Base-by-base conservation (phyloP, 73 alveolate genomes). In the Symbiodinium natans region DNA sequence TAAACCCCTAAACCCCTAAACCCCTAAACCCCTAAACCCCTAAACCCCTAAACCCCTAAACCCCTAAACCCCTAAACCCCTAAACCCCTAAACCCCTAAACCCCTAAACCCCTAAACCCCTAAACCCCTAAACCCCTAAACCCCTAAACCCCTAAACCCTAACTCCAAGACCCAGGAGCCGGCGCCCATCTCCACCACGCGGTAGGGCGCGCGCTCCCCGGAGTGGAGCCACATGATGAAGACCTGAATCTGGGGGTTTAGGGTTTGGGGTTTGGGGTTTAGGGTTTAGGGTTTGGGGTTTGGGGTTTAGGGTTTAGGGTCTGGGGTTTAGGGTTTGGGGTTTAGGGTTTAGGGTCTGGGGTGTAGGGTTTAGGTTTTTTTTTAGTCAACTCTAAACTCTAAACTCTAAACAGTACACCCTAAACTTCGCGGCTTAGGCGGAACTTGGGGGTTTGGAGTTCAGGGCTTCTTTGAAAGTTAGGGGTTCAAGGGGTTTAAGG, bases 111-210 rank as follows among this genome's bases (percentile, higher is more conserved):
- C 25, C 74, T 56, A 56, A 56, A 56, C 74, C 74, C 25, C 31
- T 8, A 19, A 56, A 19, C 5, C 31, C 74, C 74, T 56, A 56
- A 56, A 21, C 74, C 74, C 74, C 13, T 21, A 56, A 56, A 9
- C 74, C 74, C 31, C 2, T 8, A 56, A 56, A 8, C 33, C 74
- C 31, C 25, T 8, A 56, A 19, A 56, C 74, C 74, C 74, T 56
- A 56, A 56, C 5, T n/a, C 74, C 74, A 8, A 56, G 15, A 56
- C 74, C 74, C 74, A 8, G 31, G 25, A 21, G 48, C 98, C 98
- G 43, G 98, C 98, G 41, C 98, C 98, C 92, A 92, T 92, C 48
- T 92, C 98, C 46, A 92, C 98, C 40, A 92, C 98, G 1, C 98
- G 98, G 71, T 74, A 92, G 33, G 98, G 98, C 15, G 98, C 92